Base-by-base conservation (phyloP, 306 rosid genomes). In the Lablab purpureus region DNA sequence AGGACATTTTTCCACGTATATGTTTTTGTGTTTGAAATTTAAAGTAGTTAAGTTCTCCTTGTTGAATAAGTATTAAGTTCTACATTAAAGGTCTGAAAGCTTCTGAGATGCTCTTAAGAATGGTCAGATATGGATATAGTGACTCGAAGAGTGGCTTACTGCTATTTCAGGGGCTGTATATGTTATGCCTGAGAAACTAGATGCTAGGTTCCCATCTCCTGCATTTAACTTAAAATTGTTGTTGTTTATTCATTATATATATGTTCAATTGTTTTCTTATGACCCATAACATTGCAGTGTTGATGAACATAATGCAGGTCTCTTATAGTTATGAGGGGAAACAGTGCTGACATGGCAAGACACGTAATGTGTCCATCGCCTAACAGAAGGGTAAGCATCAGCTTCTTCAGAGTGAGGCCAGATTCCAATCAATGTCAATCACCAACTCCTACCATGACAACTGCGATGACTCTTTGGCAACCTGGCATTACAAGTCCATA, bases 321-420 rank as follows among this genome's bases (percentile, higher is more conserved):
- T 66, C 95, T 93, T 79, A 22, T 93, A 62, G 98, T 90, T 67
- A 87, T 91, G 97, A 91, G 93, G 62, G 98, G 98, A 78, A 86
- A 93, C 88, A 93, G 98, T 30, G 87, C 90, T 15, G 97, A 93
- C 78, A 92, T 87, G 88, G 92, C 98, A 62, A 83, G 92, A 40
- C 92, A 91, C 17, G 94, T 93, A 62, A 91, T 91, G 90, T 88
- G 93, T 79, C 92, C 95, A 7, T 89, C 93, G 63, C 88, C 89
- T 6, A 85, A 71, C 79, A 83, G 75, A 74, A 87, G 97, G 88
- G 85, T 85, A 58, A 91, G 87, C 88, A 84, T 93, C 80, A 87
- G 95, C 27, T 90, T 91, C 88, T 88, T 91, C 62, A 79, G 88
- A 74, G 90, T 90, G 69, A 82, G 86, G 43, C 90, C 74, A 47